These are phyloP conservation scores for Trypanosoma rangeli DNA, from an alignment of 208 protist genomes.

Conservation along the genomic window DNA sequence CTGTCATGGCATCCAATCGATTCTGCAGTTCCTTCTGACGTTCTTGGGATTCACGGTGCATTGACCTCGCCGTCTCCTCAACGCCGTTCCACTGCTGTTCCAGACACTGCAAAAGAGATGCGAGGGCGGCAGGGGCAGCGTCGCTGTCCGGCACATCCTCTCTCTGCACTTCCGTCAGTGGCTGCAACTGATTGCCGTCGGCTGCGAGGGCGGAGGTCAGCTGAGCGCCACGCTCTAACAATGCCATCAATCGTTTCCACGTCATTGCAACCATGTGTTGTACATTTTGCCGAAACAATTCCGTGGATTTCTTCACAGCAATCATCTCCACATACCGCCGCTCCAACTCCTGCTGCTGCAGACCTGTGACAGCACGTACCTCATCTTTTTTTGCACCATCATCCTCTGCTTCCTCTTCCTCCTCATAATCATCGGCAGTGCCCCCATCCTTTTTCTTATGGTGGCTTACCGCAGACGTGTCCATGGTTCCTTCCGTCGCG, in stretches of 20 bases:
- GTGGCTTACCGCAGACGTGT: constrained; percentile 10
- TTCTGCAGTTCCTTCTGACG: constrained; percentile 9
- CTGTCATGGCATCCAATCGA: background rate
- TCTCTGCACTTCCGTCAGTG: background rate
- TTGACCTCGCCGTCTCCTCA: background rate
- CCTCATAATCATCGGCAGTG: background rate
- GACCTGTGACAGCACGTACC: background rate
- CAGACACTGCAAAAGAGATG: background rate
- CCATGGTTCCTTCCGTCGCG: background rate
- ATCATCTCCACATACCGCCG: background rate
- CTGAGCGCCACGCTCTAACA: constrained; percentile 5
- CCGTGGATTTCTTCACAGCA: constrained; percentile 4
- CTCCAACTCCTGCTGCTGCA: constrained; percentile 9
- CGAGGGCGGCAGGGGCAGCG: background rate
- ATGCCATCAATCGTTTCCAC: background rate
- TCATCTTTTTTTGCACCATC: background rate
- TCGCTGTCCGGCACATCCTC: background rate
- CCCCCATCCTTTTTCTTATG: background rate
- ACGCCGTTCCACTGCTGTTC: constrained; percentile 13
- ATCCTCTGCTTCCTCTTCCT: background rate
- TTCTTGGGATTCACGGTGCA: background rate
- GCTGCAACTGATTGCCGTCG: background rate
- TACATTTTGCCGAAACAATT: background rate
- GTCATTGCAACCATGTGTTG: background rate
- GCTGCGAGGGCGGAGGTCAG: background rate